Base-by-base conservation (phyloP, 2,329 filamentous ascomycete genomes). In the Alternaria postmessia region DNA sequence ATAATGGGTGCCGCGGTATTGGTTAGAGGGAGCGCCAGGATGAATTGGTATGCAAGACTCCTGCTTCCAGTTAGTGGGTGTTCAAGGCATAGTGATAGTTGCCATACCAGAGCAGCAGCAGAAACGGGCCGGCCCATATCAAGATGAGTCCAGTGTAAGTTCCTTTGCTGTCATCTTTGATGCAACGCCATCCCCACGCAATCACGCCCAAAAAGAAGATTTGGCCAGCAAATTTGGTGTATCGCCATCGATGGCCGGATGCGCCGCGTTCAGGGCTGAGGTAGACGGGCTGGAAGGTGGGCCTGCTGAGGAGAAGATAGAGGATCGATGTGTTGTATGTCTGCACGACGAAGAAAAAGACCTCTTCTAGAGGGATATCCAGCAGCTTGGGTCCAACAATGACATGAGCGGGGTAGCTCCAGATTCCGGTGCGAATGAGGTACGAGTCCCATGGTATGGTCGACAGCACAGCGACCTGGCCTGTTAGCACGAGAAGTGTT, bases 381-480 rank as follows among this genome's bases (percentile, higher is more conserved):
- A 86, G 86, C 16, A 91, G 73, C 1, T 82, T 88, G 0, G 83
- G 83, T 0, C 90, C 91, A 36, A 89, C 70, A 32, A 92, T 85
- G 20, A 86, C 89, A 69, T 87, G 80, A 11, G 82, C 78, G 2
- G 90, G 90, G 70, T 92, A 93, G 9, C 87, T 88, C 90, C 91
- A 93, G 71, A 93, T 85, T 44, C 83, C 80, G 54, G 82, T 86
- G 65, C 84, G 85, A 67, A 93, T 90, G 41, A 93, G 83, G 75
- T 91, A 91, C 8, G 89, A 90, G 70, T 93, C 90, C 90, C 90
- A 93, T 32, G 91, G 91, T 26, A 89, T 87, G 0, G 91, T 92
- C 4, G 89, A 86, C 26, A 83, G 69, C 48, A 93, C 87, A 20
- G 90, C 89, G 64, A 91, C 83, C 80, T 84, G 60, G 38, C 7